Base-by-base conservation (phyloP, 108 stramenopile species). In the Schizochytrium sp. region DNA sequence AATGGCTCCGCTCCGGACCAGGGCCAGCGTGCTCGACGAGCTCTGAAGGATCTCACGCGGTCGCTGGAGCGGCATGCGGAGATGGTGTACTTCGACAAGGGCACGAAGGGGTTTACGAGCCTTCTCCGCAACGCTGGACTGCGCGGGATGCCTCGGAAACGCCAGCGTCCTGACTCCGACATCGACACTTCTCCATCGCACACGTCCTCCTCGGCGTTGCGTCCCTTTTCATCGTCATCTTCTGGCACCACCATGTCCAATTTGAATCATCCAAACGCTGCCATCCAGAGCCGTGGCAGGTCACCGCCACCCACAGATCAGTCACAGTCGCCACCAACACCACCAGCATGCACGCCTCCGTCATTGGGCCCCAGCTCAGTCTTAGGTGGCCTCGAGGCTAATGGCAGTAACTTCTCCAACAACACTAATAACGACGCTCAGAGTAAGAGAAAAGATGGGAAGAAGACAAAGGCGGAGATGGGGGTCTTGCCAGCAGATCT, bases 101-200 rank as follows among this genome's bases (percentile, higher is more conserved):
- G 64, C 64, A 69, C 64, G 12, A 69, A 69, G 28, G 44, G 10
- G 64, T 69, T 69, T 44, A 69, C 64, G 64, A 69, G 64, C 64
- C 64, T 69, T 7, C 28, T 69, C 42, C 64, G 64, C 42, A 7
- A 38, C 64, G 64, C 64, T 7, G 64, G 64, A 38, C 64, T 44
- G 64, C 64, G 64, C 64, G 64, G 64, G 42, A 69, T 69, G 42
- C 64, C 64, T 38, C 64, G 64, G 42, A 69, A 69, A 44, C 7
- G 64, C 42, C 64, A 69, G 64, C 64, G 64, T 0, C 64, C 64
- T 8, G 64, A 69, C 0, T 38, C 64, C 12, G 64, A 69, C 15
- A 7, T 44, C 8, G 64, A 15, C 42, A 38, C 64, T 44, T 8
- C 19, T 8, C 28, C 64, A 44, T 8, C 64, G 28, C 19, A 44